These are phyloP conservation scores for Venturia aucupariae DNA, from an alignment of 2,329 filamentous ascomycete species.

Conservation along the genomic window DNA sequence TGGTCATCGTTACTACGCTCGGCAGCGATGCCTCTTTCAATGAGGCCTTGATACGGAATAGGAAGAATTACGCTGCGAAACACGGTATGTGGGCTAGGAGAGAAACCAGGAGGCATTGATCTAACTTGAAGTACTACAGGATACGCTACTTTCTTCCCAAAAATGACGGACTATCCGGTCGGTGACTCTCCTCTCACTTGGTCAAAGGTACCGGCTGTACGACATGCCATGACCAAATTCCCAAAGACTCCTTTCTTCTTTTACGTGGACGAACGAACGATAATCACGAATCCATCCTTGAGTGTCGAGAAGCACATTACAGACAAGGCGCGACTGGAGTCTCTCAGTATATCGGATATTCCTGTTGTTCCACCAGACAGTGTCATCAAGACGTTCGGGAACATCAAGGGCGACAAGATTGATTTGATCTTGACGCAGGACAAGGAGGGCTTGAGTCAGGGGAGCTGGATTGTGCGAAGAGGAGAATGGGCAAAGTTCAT, in stretches of 20 bases:
- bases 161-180: slow-evolving; percentile 66
- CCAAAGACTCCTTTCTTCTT: slow-evolving; percentile 75
- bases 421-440: slow-evolving; percentile 83
- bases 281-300: slow-evolving; percentile 76
- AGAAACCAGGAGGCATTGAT: neutral
- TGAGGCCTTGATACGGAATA: slow-evolving; percentile 68
- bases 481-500: slow-evolving; percentile 92
- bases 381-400: slow-evolving; percentile 87
- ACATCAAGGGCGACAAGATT: slow-evolving; percentile 67
- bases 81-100: slow-evolving; percentile 56
- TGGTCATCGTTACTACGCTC: slow-evolving; percentile 75
- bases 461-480: slow-evolving; percentile 70
- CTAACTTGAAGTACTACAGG: slow-evolving; percentile 42
- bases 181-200: slow-evolving; percentile 52
- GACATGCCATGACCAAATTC: slow-evolving; percentile 76
- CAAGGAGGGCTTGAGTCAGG: slow-evolving; percentile 62
- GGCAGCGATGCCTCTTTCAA: slow-evolving; percentile 57
- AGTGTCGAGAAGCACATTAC: slow-evolving; percentile 65
- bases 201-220: slow-evolving; percentile 73
- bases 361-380: slow-evolving; percentile 90
- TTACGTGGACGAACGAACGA: slow-evolving; percentile 73
- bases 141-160: slow-evolving; percentile 77
- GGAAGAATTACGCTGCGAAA: slow-evolving; percentile 71
- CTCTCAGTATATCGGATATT: slow-evolving; percentile 72
- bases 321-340: slow-evolving; percentile 56